Conservation (phyloP, 768 basidiomycete genomes). For the Kwoniella heveanensis region DNA sequence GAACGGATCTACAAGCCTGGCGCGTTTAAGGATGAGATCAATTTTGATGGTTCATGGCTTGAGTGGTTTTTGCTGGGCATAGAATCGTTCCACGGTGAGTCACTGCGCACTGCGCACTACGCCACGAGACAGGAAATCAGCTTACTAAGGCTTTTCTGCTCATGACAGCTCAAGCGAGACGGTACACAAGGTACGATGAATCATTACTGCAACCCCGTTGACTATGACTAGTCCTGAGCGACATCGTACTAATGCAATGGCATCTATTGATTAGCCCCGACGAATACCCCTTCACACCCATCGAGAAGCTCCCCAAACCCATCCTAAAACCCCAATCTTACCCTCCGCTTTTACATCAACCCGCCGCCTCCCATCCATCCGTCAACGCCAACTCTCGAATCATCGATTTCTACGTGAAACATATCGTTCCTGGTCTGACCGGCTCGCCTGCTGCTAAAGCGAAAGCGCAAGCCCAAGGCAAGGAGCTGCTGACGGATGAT, state of each 20-base stretch:
- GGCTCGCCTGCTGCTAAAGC: slow-evolving; percentile 1
- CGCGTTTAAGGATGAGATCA: slow-evolving; percentile 71
- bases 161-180: slow-evolving; percentile 78
- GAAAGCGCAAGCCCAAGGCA: slow-evolving; percentile 65
- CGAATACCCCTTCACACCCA: slow-evolving; percentile 88
- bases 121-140: no score
- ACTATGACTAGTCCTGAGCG: neutral
- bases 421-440: slow-evolving; percentile 88
- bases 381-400: slow-evolving; percentile 84
- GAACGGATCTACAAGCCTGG: slow-evolving; percentile 80
- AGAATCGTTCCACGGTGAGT: slow-evolving; percentile 89
- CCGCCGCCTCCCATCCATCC: slow-evolving; percentile 59
- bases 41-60: slow-evolving; percentile 85
- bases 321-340: slow-evolving; percentile 72
- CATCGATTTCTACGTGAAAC: slow-evolving; percentile 79
- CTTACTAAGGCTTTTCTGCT: no score
- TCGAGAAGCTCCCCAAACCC: slow-evolving; percentile 66
- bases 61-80: slow-evolving; percentile 97
- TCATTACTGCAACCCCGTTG: no score
- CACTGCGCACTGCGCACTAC: neutral
- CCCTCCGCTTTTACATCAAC: slow-evolving; percentile 67
- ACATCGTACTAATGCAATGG: no score
- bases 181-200: slow-evolving; percentile 78
- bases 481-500: slow-evolving; percentile 73
- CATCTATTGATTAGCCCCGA: slow-evolving; percentile 73